Evolutionary conservation across 2,329 filamentous ascomycete genomes (phyloP).

Genomic region (Alternaria gaisen): DNA sequence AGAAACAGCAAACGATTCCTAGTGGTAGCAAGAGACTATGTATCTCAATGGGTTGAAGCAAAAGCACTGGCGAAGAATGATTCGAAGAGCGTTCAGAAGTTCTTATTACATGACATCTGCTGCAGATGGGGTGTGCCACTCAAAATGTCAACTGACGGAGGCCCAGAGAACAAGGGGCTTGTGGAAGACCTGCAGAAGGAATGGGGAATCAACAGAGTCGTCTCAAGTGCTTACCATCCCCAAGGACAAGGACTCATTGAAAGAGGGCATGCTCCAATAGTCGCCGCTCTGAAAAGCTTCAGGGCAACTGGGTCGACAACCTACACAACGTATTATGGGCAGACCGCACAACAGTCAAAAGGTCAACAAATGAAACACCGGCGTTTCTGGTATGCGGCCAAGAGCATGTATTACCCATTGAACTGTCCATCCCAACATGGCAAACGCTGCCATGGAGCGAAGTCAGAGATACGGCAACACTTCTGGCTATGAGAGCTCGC

Average conservation of each 20-base stretch:
- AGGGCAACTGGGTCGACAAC: background rate
- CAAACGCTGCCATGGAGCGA: no score
- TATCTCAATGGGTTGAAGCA: background rate
- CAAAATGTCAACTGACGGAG: background rate
- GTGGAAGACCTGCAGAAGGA: background rate
- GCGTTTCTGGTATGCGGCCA: no score
- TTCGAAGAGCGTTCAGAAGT: background rate
- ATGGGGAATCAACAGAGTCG: background rate
- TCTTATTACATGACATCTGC: background rate
- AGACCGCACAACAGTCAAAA: no score
- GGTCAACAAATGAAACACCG: no score
- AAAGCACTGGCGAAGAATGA: background rate
- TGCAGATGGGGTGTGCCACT: background rate
- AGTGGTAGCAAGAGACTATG: background rate
- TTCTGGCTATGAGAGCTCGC: no score
- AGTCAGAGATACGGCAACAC: no score
- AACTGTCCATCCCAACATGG: no score
- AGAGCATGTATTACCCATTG: no score
- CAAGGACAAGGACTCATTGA: background rate
- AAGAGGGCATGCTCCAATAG: background rate
- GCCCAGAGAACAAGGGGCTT: background rate
- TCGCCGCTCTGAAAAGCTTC: background rate
- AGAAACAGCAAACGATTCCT: background rate
- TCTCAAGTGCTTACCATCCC: background rate
- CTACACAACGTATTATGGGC: no score